Evolutionary conservation across 1,139 yeast genomes (phyloP).

Genomic region (Lodderomyces elongisporus): DNA sequence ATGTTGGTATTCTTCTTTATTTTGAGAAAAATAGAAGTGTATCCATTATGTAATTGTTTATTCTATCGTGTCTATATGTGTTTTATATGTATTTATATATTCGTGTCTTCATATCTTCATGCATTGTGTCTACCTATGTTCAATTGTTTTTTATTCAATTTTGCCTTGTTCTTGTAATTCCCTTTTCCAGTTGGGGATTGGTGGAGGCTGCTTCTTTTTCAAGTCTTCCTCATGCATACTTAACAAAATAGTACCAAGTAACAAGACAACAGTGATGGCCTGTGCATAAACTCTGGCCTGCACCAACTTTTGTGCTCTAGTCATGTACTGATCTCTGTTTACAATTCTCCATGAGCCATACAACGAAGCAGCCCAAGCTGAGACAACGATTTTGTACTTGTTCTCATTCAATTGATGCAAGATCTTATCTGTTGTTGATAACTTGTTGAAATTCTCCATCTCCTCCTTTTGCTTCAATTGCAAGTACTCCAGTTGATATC

Average conservation of each 20-base stretch:
- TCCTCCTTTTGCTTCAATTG: slow-evolving; percentile 23
- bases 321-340: slow-evolving; percentile 68
- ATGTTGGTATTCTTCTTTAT: too few species aligned
- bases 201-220: slow-evolving; percentile 28
- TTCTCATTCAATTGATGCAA: slow-evolving; percentile 44
- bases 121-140: too few species aligned
- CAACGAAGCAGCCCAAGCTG: slow-evolving; percentile 83
- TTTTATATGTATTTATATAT: too few species aligned
- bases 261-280: slow-evolving; percentile 61
- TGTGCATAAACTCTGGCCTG: slow-evolving; percentile 94
- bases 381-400: slow-evolving; percentile 69
- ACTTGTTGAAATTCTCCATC: slow-evolving; percentile 39
- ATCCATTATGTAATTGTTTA: too few species aligned
- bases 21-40: too few species aligned
- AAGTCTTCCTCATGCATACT: slow-evolving; percentile 58
- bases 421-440: slow-evolving; percentile 38
- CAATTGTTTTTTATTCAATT: not conserved
- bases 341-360: slow-evolving; percentile 75
- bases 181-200: slow-evolving; percentile 39
- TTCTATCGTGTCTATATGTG: too few species aligned
- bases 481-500: slow-evolving; percentile 29
- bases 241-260: slow-evolving; percentile 60
- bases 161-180: slow-evolving; percentile 19
- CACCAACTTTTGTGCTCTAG: slow-evolving; percentile 74
- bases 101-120: too few species aligned